A percentile compares a stretch with the other conserved stretches of the same genome.
phyloP scores from a whole-genome alignment of 768 basidiomycete genomes.

The Lentinula edodes region DNA sequence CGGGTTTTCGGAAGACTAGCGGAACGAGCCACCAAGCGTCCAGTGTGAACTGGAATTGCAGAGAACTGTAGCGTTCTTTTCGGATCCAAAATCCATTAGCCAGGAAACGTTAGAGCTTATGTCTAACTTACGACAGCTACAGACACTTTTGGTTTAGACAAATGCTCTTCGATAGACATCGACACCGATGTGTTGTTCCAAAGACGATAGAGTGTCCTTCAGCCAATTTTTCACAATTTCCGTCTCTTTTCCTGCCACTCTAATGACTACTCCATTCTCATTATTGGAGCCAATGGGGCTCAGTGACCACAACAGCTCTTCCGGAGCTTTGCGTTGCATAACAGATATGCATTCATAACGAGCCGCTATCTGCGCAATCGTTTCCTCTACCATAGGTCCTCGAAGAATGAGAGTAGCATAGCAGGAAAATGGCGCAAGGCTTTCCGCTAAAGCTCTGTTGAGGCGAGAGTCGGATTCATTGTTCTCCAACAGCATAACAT shows the following conservation, averaged over 20 bases:
- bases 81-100: neutral
- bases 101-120: neutral
- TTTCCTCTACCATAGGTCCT: conserved; percentile 53
- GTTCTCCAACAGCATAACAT: conserved; percentile 73
- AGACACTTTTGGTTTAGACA: conserved; percentile 22
- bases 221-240: conserved; percentile 75
- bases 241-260: conserved; percentile 72
- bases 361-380: conserved; percentile 42
- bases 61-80: neutral
- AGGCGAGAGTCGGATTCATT: conserved; percentile 21
- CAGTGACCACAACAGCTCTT: conserved; percentile 77
- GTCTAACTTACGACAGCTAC: neutral
- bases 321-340: conserved; percentile 53
- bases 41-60: neutral
- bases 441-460: conserved; percentile 47
- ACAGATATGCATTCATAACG: conserved; percentile 55
- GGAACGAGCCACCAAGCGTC: neutral
- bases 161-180: conserved; percentile 67
- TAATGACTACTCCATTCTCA: conserved; percentile 51
- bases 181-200: conserved; percentile 51
- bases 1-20: neutral
- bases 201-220: conserved; percentile 39
- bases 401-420: conserved; percentile 83
- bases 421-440: conserved; percentile 78
- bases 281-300: conserved; percentile 41